These are phyloP conservation scores for Tulasnella sp. DNA, from an alignment of 768 basidiomycete genomes.

Conservation along the genomic window DNA sequence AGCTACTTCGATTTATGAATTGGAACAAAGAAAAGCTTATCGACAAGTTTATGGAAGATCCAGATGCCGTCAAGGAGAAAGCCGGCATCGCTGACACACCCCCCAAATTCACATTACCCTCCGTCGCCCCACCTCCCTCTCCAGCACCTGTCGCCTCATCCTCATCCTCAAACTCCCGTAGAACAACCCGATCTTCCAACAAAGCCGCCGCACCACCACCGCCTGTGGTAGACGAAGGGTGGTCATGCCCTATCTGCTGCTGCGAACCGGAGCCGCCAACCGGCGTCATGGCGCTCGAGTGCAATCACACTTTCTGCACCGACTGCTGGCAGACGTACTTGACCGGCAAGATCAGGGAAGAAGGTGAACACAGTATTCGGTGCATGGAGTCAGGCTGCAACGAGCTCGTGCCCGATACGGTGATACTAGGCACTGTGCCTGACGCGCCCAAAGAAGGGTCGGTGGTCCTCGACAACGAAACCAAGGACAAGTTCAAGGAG, in stretches of 20 bases:
- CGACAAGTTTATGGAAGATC: slow-evolving; percentile 96
- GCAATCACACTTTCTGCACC: slow-evolving; percentile 80
- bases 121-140: slow-evolving; percentile 42
- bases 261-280: slow-evolving; percentile 63
- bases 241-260: slow-evolving; percentile 93
- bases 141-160: slow-evolving; percentile 37
- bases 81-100: slow-evolving; percentile 56
- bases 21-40: slow-evolving; percentile 98
- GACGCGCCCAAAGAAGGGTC: background rate
- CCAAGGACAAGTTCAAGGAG: slow-evolving; percentile 47
- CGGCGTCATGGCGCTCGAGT: slow-evolving; percentile 57
- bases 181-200: slow-evolving; percentile 36
- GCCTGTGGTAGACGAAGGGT: slow-evolving; percentile 47
- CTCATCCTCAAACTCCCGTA: slow-evolving; percentile 40
- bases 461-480: background rate
- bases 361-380: slow-evolving; percentile 65
- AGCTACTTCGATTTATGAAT: slow-evolving; percentile 74
- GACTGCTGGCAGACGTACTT: slow-evolving; percentile 82
- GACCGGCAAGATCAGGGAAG: slow-evolving; percentile 73
- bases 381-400: slow-evolving; percentile 81
- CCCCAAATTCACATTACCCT: slow-evolving; percentile 33
- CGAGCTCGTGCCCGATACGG: slow-evolving; percentile 59
- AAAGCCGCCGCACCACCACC: slow-evolving; percentile 36
- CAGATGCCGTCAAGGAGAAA: slow-evolving; percentile 60
- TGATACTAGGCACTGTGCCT: slow-evolving; percentile 43